phyloP scores from a whole-genome alignment of 257 asterid genomes.

The Paulownia fortunei region DNA sequence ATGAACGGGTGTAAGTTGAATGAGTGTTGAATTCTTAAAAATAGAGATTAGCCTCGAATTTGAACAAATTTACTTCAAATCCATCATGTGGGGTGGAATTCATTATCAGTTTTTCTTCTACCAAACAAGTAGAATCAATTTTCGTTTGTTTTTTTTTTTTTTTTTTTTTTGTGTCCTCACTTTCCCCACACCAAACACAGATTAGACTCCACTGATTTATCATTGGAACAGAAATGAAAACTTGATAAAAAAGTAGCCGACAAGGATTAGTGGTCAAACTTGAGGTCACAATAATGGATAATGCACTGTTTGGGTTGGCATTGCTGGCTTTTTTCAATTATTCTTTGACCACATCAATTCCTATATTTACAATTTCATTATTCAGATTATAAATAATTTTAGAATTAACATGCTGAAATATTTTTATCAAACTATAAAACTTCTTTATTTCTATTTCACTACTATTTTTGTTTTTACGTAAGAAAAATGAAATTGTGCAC shows the following conservation, averaged over 20 bases:
- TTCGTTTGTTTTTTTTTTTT: no score
- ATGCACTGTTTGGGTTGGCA: neutral
- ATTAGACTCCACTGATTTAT: neutral
- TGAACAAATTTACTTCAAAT: no score
- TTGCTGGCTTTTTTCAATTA: neutral
- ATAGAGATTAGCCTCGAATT: no score
- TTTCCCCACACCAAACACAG: neutral
- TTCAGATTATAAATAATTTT: neutral
- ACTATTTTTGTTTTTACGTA: no score
- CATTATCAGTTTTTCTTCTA: neutral
- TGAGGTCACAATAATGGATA: neutral
- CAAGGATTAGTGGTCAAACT: slow-evolving; percentile 17
- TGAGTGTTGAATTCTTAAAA: no score
- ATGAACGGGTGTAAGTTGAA: no score
- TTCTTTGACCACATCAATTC: slow-evolving; percentile 14
- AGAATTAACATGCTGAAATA: no score
- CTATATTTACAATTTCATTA: neutral
- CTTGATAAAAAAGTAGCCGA: slow-evolving; percentile 9
- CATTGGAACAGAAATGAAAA: neutral
- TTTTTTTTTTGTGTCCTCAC: no score
- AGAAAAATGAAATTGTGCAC: no score
- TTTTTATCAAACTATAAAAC: neutral
- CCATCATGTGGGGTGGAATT: no score
- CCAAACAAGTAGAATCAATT: neutral
- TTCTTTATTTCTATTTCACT: neutral